phyloP scores from a whole-genome alignment of 2,329 filamentous ascomycete species.

The Dothistroma pini region DNA sequence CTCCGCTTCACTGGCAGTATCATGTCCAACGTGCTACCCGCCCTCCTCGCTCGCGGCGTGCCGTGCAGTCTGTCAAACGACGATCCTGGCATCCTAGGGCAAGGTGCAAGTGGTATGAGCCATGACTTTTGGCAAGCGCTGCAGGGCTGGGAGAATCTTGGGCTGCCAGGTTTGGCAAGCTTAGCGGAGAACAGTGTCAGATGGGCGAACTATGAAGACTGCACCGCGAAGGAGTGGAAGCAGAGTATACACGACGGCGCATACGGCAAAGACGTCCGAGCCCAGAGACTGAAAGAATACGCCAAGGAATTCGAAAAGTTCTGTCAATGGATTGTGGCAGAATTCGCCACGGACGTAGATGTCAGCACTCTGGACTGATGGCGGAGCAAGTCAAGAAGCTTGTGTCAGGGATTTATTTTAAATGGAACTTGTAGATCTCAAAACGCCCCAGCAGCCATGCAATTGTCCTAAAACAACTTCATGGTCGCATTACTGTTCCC shows the following conservation, averaged over 20 bases:
- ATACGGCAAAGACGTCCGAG: constrained; percentile 67
- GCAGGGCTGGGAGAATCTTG: constrained; percentile 88
- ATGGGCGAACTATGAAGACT: constrained; percentile 86
- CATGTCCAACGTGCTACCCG: constrained; percentile 74
- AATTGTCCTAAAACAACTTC: constrained; percentile 14
- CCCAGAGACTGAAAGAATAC: constrained; percentile 73
- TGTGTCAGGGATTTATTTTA: not conserved
- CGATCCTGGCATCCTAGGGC: constrained; percentile 82
- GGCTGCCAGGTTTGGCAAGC: constrained; percentile 77
- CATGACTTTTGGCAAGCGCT: constrained; percentile 94
- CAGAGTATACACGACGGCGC: constrained; percentile 70
- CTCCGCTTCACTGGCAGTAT: constrained; percentile 74
- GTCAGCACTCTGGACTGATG: not conserved
- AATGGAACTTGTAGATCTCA: not conserved
- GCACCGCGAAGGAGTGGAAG: constrained; percentile 65
- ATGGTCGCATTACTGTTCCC: constrained; percentile 27
- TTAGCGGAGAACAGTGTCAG: constrained; percentile 90
- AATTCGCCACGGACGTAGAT: constrained; percentile 47
- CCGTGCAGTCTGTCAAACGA: constrained; percentile 83
- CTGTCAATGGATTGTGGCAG: constrained; percentile 82
- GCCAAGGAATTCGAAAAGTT: constrained; percentile 80
- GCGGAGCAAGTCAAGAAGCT: not conserved
- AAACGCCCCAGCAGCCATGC: not conserved
- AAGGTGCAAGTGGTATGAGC: constrained; percentile 75
- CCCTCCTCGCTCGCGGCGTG: constrained; percentile 79